Conservation (phyloP, 1,284 basidiomycete genomes). For the Marasmius oreades region DNA sequence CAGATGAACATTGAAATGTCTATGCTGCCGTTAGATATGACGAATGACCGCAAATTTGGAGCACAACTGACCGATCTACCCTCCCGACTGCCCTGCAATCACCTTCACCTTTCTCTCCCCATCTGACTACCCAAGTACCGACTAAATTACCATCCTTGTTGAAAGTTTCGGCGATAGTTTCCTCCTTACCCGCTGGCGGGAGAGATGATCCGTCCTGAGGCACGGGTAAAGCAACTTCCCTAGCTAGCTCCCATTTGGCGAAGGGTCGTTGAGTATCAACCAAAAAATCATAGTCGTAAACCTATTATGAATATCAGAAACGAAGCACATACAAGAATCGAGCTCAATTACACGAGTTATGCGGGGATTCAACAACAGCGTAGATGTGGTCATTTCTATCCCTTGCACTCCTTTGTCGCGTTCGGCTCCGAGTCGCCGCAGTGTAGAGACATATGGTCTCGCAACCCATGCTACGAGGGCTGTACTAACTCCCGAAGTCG, state of each 20-base stretch:
- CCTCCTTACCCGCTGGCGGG: constrained; percentile 49
- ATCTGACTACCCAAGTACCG: constrained; percentile 77
- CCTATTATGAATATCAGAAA: constrained; percentile 35
- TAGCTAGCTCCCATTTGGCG: constrained; percentile 78
- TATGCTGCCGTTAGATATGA: constrained; percentile 22
- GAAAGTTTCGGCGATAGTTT: constrained; percentile 74
- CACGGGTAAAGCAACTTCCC: constrained; percentile 44
- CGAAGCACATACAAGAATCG: neutral
- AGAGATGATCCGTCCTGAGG: constrained; percentile 28
- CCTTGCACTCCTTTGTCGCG: constrained; percentile 42
- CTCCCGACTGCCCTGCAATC: constrained; percentile 56
- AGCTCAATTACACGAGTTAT: constrained; percentile 37
- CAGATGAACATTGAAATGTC: constrained; percentile 84
- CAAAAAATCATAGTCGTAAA: constrained; percentile 75
- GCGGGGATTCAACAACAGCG: constrained; percentile 55
- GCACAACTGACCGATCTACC: constrained; percentile 53
- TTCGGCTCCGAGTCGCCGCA: constrained; percentile 37
- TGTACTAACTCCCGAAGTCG: constrained; percentile 70
- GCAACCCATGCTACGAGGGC: constrained; percentile 50
- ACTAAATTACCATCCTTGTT: constrained; percentile 60
- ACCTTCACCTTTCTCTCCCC: constrained; percentile 62
- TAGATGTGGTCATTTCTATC: constrained; percentile 72
- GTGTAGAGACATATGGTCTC: constrained; percentile 48
- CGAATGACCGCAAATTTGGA: neutral
- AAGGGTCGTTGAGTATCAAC: constrained; percentile 69